Percentiles rank a stretch among this genome's conserved stretches.
phyloP scores from a whole-genome alignment of 208 protist genomes.

The Blastocrithidia nonstop region DNA sequence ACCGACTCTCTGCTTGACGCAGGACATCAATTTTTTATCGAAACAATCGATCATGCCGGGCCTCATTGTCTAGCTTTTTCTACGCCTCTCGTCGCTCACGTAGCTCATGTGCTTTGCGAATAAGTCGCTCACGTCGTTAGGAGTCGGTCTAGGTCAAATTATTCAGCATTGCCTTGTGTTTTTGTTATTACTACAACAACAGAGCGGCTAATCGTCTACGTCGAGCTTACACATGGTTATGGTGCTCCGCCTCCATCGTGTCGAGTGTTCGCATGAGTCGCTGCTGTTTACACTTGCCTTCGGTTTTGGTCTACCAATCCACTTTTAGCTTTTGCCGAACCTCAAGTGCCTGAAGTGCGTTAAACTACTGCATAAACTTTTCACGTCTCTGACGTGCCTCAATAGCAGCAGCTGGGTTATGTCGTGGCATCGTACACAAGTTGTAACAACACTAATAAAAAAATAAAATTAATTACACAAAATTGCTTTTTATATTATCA shows the following conservation, averaged over 20 bases:
- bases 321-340: constrained; percentile 18
- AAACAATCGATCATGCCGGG: constrained; percentile 54
- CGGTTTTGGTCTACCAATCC: constrained; percentile 46
- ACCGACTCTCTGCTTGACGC: constrained; percentile 66
- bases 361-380: constrained; percentile 43
- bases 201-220: constrained; percentile 55
- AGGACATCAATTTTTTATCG: constrained; percentile 64
- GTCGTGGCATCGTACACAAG: constrained; percentile 5
- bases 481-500: constrained; percentile 8
- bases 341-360: constrained; percentile 21
- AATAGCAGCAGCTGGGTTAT: constrained; percentile 15
- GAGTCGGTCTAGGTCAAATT: constrained; percentile 63
- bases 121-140: constrained; percentile 65
- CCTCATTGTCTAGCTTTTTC: constrained; percentile 25
- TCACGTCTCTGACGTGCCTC: constrained; percentile 49
- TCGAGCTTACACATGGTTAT: constrained; percentile 56
- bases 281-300: constrained; percentile 17
- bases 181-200: constrained; percentile 30
- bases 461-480: no score
- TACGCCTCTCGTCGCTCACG: constrained; percentile 36
- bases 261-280: constrained; percentile 54
- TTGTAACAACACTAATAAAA: no score
- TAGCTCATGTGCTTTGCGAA: constrained; percentile 58
- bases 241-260: constrained; percentile 57
- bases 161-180: constrained; percentile 56